Evolutionary conservation across 2,329 filamentous ascomycete genomes (phyloP).

Genomic region (Penicillium polonicum): DNA sequence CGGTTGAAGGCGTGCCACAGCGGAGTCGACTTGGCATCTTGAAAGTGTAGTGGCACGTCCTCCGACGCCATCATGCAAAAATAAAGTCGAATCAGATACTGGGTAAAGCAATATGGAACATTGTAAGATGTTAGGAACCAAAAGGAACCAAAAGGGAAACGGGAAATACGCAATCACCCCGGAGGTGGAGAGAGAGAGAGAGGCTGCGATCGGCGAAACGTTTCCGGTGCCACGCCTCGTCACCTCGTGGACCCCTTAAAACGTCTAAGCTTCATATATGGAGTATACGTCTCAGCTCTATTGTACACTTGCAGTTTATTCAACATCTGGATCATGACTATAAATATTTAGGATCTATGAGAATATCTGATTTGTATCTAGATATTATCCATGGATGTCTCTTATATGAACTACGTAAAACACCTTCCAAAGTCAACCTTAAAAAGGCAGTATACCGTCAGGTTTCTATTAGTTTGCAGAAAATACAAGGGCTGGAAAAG

Average conservation of each 20-base stretch:
- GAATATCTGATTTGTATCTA: not conserved
- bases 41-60: slow-evolving; percentile 25
- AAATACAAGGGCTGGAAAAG: not conserved
- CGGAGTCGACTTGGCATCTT: slow-evolving; percentile 27
- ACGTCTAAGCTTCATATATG: not conserved
- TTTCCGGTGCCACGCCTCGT: slow-evolving; percentile 1
- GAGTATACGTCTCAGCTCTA: not conserved
- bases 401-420: not conserved
- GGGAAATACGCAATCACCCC: slow-evolving; percentile 20
- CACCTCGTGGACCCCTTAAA: not conserved
- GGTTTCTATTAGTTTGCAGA: not conserved
- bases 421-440: not conserved
- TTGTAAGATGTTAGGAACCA: not conserved
- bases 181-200: slow-evolving; percentile 12
- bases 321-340: not conserved
- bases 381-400: not conserved
- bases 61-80: slow-evolving; percentile 27
- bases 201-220: slow-evolving; percentile 13
- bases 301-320: not conserved
- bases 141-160: slow-evolving; percentile 11
- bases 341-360: not conserved
- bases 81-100: slow-evolving; percentile 2
- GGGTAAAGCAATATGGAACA: not conserved
- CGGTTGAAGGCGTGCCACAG: slow-evolving; percentile 28
- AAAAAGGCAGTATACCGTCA: too few relatives aligned